Percentiles rank a stretch among this genome's conserved stretches.
Evolutionary conservation across 2,329 filamentous ascomycete genomes (phyloP).

Genomic region (Dothistroma pini): DNA sequence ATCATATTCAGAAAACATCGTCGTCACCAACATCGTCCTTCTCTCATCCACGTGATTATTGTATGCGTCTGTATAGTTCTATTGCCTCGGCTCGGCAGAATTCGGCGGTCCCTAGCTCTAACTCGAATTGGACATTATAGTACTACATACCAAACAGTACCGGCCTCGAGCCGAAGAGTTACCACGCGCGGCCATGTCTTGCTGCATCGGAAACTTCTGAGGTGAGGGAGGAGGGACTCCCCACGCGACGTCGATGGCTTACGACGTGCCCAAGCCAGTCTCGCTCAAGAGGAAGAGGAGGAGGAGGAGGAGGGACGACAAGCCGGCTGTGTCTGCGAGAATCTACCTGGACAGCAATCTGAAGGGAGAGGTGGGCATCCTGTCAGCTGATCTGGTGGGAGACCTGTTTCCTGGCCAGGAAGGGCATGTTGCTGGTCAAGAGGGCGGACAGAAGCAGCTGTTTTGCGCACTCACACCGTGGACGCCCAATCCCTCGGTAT

Average conservation of each 20-base stretch:
- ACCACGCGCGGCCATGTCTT: slow-evolving; percentile 5
- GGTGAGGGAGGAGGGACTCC: background rate
- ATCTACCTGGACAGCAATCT: slow-evolving; percentile 81
- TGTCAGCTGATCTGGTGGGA: slow-evolving; percentile 80
- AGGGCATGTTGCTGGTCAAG: background rate
- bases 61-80: background rate
- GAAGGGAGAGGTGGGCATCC: slow-evolving; percentile 76
- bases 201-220: background rate
- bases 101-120: background rate
- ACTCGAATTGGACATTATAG: background rate
- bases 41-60: background rate
- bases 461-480: slow-evolving; percentile 71
- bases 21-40: background rate
- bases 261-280: slow-evolving; percentile 41
- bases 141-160: slow-evolving; percentile 3
- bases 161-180: slow-evolving; percentile 1
- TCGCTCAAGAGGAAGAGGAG: slow-evolving; percentile 53
- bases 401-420: slow-evolving; percentile 64
- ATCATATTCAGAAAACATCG: too few species aligned
- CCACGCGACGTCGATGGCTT: slow-evolving; percentile 39
- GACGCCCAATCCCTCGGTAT: slow-evolving; percentile 54
- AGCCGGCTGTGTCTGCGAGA: slow-evolving; percentile 71
- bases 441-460: slow-evolving; percentile 34
- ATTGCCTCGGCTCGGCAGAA: slow-evolving; percentile 2
- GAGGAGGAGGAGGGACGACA: slow-evolving; percentile 55